Evolutionary conservation across 2,329 filamentous ascomycete species (phyloP).

Genomic region (Coleophoma eucalyptorum): DNA sequence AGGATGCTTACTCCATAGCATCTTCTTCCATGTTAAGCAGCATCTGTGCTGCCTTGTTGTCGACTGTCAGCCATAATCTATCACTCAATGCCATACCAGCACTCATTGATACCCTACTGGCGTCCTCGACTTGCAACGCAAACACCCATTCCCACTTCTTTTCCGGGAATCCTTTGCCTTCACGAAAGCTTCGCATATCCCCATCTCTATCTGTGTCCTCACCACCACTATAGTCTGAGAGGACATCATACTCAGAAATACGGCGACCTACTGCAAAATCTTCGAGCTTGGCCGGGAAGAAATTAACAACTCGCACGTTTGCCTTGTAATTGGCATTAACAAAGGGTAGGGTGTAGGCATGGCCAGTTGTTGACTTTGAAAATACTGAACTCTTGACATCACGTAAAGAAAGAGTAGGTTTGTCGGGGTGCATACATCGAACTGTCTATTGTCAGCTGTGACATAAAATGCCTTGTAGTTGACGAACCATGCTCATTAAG

Average conservation of each 20-base stretch:
- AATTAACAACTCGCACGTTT: slow-evolving; percentile 77
- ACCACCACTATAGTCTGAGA: slow-evolving; percentile 38
- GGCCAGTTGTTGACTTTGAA: slow-evolving; percentile 27
- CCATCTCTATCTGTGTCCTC: slow-evolving; percentile 24
- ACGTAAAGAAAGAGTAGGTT: slow-evolving; percentile 18
- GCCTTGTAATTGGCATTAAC: slow-evolving; percentile 68
- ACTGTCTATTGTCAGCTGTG: slow-evolving; percentile 32
- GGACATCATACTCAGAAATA: slow-evolving; percentile 41
- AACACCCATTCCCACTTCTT: slow-evolving; percentile 79
- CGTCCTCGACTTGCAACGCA: slow-evolving; percentile 73
- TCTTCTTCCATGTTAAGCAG: slow-evolving; percentile 45
- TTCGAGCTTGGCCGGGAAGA: slow-evolving; percentile 63
- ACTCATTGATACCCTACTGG: slow-evolving; percentile 29
- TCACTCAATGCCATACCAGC: slow-evolving; percentile 32
- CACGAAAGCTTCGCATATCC: slow-evolving; percentile 11
- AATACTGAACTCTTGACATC: slow-evolving; percentile 35
- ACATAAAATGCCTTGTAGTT: background rate
- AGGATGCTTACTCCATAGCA: slow-evolving; percentile 45
- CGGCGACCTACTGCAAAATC: slow-evolving; percentile 61
- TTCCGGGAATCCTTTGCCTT: slow-evolving; percentile 14
- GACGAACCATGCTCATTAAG: slow-evolving; percentile 32
- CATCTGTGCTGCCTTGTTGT: slow-evolving; percentile 51
- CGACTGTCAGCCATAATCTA: slow-evolving; percentile 65
- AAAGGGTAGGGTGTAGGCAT: slow-evolving; percentile 57
- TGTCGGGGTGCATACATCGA: slow-evolving; percentile 37